Base-by-base conservation (phyloP, 2,329 filamentous ascomycete genomes). In the Sordariomycetes sp. region DNA sequence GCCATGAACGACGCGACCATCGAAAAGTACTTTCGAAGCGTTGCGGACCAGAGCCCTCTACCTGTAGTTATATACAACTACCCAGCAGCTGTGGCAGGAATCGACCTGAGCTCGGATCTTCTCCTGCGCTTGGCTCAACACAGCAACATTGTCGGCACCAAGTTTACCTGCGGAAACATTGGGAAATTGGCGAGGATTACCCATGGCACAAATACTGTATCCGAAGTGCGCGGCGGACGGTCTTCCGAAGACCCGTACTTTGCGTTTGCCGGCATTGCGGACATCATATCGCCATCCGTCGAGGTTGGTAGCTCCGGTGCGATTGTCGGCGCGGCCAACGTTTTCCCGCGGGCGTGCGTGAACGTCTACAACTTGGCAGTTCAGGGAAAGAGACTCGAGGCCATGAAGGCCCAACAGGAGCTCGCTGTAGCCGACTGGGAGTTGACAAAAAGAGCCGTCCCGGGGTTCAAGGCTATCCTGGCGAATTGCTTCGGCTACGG, bases 141-240 rank as follows among this genome's bases (percentile, higher is more conserved):
- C 32, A 75, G 71, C 20, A 76, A 80, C 51, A 79, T 75, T 68
- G 66, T 67, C 7, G 71, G 71, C 23, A 79, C 77, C 34, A 67
- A 76, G 44, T 36, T 48, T 20, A 48, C 43, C 6, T 48, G 71
- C 68, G 34, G 75, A 69, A 21, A 70, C 77, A 46, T 70, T 70
- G 35, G 74, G 66, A 37, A 77, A 72, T 37, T 80, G 75, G 58
- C 64, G 63, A 40, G 73, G 61, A 8, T 55, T 77, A 50, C 58
- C 70, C 51, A 56, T 61, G 38, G 32, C 4, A 44, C 42, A 2
- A 30, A 37, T 5, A 32, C 40, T 3, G 40, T 40, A 12, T 40
- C 39, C 5, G 39, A 42, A 16, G 21, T 38, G n/a, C 21, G 32
- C 6, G 16, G 12, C 4, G 18, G 26, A 14, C 24, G 12, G 5